Evolutionary conservation across 176 grass and related monocot species (phyloP), one percentile per base, ranked within the genome.

Genomic region (Calamus simplicifolius): DNA sequence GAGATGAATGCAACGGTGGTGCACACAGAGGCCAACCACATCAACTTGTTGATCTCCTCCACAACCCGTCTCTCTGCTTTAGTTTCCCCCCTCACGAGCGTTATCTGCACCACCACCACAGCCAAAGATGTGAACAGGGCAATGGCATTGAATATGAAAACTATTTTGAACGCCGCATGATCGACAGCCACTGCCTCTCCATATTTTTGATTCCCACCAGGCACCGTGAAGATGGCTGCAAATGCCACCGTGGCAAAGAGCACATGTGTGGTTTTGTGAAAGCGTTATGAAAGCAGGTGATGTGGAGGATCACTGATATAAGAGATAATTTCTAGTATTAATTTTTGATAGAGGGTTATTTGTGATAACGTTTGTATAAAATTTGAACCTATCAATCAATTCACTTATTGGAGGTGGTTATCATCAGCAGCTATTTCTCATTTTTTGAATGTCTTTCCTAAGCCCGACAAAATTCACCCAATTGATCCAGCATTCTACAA

Each of bases 211-310:
- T 52, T 56, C 3, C 65, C 65, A 12, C 65, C 65, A 2, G 65
- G 65, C 16, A 68, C 65, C 1, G 65, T 43, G 27, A 68, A 68
- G 7, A 68, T 43, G 10, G 65, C 18, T 3, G 65, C 51, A 12
- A 68, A 68, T 18, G 65, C 65, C 7, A 68, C 65, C 6, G 64
- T 55, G n/a, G 64, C 64, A 17, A 67, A 67, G 64, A 67, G 64
- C 27, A 67, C 64, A 2, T n/a, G n/a, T n/a, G n/a, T n/a, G n/a
- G n/a, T n/a, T n/a, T n/a, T n/a, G n/a, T n/a, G n/a, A n/a, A n/a
- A n/a, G n/a, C n/a, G n/a, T n/a, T n/a, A n/a, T n/a, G n/a, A n/a
- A n/a, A n/a, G n/a, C n/a, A n/a, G n/a, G n/a, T n/a, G n/a, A n/a
- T n/a, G n/a, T n/a, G n/a, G n/a, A n/a, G n/a, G n/a, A n/a, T n/a